Evolutionary conservation across 768 basidiomycete genomes (phyloP), one percentile per base, ranked within the genome.

Genomic region (Sistotremastrum niveocremeum): DNA sequence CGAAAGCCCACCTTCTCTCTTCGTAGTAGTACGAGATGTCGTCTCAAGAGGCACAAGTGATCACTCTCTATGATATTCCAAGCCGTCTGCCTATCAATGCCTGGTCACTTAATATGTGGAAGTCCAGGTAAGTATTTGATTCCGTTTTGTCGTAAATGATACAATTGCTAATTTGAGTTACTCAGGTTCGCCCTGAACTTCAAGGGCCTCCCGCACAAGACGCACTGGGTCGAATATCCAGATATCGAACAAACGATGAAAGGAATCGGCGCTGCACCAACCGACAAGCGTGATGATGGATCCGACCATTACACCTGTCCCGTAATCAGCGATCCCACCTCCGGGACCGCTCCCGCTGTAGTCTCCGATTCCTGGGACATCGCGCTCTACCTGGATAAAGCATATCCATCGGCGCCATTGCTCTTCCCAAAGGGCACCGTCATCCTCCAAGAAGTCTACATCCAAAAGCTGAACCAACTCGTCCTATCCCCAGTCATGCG

Each of bases 321-420:
- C 0, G 62, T 67, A 30, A 73, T 79, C 46, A 54, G 68, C 51
- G 74, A 77, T 51, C 64, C 66, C 0, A 55, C 56, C 34, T 73
- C 70, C 4, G 62, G 53, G 2, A 20, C 20, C 20, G 20, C 20
- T 20, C 20, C 20, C 20, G 20, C 20, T 20, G 46, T 58, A 4
- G 34, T 76, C 33, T 50, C 65, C 7, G 70, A 76, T 32, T 75
- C 74, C 0, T 51, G 58, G 36, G 53, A 49, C 33, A 77, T 79
- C 46, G 73, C 70, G 1, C 51, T 61, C 10, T 75, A 78, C 55
- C 62, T 77, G 46, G 76, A 77, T 46, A 57, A 60, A 2, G 61
- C 63, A 1, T 77, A 76, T 51, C 71, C 75, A 0, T 56, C 62
- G 41, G 62, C 67, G 0, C 68, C 67, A 2, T 51, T 41, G 6